Percentiles rank a stretch among this genome's conserved stretches.
Conservation (phyloP, 169 alveolate species). For the Perkinsus marinus region DNA sequence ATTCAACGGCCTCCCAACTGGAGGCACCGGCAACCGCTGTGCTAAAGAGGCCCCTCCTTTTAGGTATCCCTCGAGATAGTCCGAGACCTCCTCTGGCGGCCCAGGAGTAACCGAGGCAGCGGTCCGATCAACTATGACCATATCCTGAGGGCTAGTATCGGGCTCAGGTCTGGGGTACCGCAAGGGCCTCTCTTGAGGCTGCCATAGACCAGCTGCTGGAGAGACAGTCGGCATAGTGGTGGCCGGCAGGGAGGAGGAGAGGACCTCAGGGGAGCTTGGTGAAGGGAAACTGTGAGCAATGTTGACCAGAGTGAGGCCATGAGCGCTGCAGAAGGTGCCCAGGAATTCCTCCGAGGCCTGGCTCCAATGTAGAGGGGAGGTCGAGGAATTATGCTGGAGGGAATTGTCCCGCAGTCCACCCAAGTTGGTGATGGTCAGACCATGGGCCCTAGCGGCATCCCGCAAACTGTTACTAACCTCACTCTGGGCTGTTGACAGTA, state of each 20-base stretch:
- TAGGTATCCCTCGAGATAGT: not conserved
- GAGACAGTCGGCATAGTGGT: not conserved
- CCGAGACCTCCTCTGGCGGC: not conserved
- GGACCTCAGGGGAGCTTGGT: not conserved
- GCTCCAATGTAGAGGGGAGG: not conserved
- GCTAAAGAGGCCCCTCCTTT: not conserved
- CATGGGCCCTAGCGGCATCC: not conserved
- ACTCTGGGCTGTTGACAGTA: not conserved
- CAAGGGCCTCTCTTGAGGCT: not conserved
- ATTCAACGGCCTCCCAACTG: not conserved
- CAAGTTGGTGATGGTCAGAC: not conserved
- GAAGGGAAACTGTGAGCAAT: not conserved
- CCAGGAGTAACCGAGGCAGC: not conserved
- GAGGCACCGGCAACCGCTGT: not conserved
- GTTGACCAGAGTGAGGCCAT: not conserved
- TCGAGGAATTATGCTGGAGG: not conserved
- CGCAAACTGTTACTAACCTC: not conserved
- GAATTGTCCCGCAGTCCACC: not conserved
- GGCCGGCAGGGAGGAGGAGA: not conserved
- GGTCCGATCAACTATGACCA: not conserved
- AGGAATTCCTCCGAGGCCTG: not conserved
- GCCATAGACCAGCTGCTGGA: not conserved
- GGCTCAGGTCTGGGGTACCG: not conserved
- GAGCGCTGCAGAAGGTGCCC: not conserved
- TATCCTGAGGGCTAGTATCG: not conserved